A percentile compares a stretch with the other conserved stretches of the same genome.
These are phyloP conservation scores for Zopfochytrium polystomum DNA, from an alignment of 371 early-diverging fungal species.

Conservation along the genomic window DNA sequence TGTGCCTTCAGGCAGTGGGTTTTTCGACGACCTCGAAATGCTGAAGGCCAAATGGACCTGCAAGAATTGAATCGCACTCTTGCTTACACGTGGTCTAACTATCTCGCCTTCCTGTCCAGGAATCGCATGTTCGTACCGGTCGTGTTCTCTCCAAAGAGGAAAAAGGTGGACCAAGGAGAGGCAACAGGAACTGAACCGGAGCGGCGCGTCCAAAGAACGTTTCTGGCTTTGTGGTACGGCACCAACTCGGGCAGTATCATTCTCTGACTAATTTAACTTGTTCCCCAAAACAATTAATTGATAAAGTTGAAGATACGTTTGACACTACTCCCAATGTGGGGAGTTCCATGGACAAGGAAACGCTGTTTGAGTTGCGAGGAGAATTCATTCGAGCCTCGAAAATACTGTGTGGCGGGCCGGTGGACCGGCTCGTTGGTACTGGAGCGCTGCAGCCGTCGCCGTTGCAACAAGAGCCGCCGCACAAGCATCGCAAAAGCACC, in stretches of 20 bases:
- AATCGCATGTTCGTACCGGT: conserved; percentile 34
- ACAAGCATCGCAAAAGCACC: too few relatives aligned
- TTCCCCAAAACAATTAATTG: not conserved
- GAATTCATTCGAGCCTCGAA: conserved; percentile 37
- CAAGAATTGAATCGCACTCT: conserved; percentile 33
- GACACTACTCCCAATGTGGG: conserved; percentile 33
- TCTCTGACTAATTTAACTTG: conserved; percentile 3
- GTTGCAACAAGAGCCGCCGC: too few relatives aligned
- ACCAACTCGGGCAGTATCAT: too few relatives aligned
- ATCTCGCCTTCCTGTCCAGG: conserved; percentile 39
- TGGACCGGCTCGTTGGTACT: conserved; percentile 11
- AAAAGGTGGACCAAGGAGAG: conserved; percentile 42
- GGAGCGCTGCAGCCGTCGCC: too few relatives aligned
- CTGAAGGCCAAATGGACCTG: conserved; percentile 23
- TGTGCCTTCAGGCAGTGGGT: conserved; percentile 29
- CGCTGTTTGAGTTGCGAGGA: conserved; percentile 35
- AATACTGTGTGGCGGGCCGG: conserved; percentile 22
- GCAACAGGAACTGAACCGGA: conserved; percentile 33
- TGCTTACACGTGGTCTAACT: conserved; percentile 35
- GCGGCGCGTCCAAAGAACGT: conserved; percentile 31
- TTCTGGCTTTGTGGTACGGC: conserved; percentile 39
- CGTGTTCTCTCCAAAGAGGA: conserved; percentile 36
- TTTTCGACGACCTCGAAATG: conserved; percentile 25
- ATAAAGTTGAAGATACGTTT: conserved; percentile 39
- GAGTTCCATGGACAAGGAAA: conserved; percentile 38